phyloP scores from a whole-genome alignment of 768 basidiomycete genomes.

The Myochromella boudieri region DNA sequence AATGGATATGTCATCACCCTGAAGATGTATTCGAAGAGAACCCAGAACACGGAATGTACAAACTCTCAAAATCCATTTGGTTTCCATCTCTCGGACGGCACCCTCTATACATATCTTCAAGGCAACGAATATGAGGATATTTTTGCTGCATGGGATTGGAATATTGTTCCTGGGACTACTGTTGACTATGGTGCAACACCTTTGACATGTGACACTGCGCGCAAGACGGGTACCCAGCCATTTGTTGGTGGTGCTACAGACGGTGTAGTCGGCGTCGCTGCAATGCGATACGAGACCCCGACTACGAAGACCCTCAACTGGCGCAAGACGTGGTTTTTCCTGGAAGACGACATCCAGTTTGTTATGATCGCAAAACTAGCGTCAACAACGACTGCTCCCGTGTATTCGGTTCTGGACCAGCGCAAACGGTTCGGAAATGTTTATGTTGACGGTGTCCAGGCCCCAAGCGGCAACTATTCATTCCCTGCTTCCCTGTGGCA shows the following conservation, averaged over 20 bases:
- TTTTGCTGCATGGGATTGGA: slow-evolving; percentile 75
- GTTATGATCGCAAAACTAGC: slow-evolving; percentile 58
- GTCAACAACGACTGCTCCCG: slow-evolving; percentile 43
- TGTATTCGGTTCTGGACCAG: slow-evolving; percentile 71
- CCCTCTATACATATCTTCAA: slow-evolving; percentile 59
- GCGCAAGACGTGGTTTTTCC: slow-evolving; percentile 78
- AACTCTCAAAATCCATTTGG: slow-evolving; percentile 66
- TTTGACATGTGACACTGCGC: slow-evolving; percentile 46
- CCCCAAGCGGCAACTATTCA: slow-evolving; percentile 12
- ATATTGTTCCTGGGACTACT: slow-evolving; percentile 72
- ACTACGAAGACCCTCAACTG: slow-evolving; percentile 51
- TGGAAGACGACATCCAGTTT: slow-evolving; percentile 61
- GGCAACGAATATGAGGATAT: slow-evolving; percentile 79
- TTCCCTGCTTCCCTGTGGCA: slow-evolving; percentile 56
- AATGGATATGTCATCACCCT: slow-evolving; percentile 55
- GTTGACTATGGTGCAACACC: slow-evolving; percentile 60
- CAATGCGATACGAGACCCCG: slow-evolving; percentile 71
- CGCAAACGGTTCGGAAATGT: slow-evolving; percentile 45
- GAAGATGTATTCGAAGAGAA: slow-evolving; percentile 63
- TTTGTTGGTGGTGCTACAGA: slow-evolving; percentile 72
- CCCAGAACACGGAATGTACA: slow-evolving; percentile 62
- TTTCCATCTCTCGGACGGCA: slow-evolving; percentile 71
- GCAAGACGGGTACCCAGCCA: slow-evolving; percentile 42
- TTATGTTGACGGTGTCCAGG: slow-evolving; percentile 38
- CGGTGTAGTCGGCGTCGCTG: slow-evolving; percentile 53